Percentiles rank a stretch among this genome's conserved stretches.
Evolutionary conservation across 495 filamentous ascomycete species (phyloP).

Genomic region (Lophium mytilinum): DNA sequence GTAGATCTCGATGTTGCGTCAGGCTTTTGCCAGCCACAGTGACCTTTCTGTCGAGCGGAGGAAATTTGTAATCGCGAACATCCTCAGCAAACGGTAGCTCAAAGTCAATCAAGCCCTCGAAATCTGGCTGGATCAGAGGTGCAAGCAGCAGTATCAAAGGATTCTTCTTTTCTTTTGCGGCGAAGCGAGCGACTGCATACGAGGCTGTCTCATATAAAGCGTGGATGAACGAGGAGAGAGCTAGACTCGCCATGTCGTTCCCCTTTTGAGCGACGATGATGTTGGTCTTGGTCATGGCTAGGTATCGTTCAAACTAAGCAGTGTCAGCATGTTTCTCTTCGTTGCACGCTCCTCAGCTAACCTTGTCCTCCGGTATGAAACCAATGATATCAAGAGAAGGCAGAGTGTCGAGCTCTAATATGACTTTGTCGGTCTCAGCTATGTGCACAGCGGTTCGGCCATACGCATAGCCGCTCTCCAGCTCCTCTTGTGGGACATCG

Average conservation of each 20-base stretch:
- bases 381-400: constrained; percentile 74
- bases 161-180: constrained; percentile 68
- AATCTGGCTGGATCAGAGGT: constrained; percentile 69
- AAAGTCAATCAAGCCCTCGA: constrained; percentile 83
- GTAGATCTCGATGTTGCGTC: constrained; percentile 79
- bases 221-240: constrained; percentile 83
- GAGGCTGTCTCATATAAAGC: constrained; percentile 77
- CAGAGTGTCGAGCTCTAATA: constrained; percentile 71
- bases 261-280: constrained; percentile 63
- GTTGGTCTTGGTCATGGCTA: constrained; percentile 71
- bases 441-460: constrained; percentile 88
- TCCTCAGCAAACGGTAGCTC: constrained; percentile 95
- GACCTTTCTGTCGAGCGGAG: constrained; percentile 78
- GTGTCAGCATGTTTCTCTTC: background rate
- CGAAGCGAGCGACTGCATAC: constrained; percentile 81
- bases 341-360: constrained; percentile 30
- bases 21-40: constrained; percentile 83
- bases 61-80: constrained; percentile 78
- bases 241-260: constrained; percentile 69
- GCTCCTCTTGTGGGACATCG: constrained; percentile 73
- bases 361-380: constrained; percentile 68
- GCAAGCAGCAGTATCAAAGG: constrained; percentile 76
- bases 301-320: constrained; percentile 71
- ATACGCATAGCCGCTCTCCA: constrained; percentile 91
- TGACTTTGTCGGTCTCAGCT: constrained; percentile 68